Percentiles rank a stretch among this genome's conserved stretches.
Conservation (phyloP, 352 stramenopile genomes). For the Pelagophyceae sp. region DNA sequence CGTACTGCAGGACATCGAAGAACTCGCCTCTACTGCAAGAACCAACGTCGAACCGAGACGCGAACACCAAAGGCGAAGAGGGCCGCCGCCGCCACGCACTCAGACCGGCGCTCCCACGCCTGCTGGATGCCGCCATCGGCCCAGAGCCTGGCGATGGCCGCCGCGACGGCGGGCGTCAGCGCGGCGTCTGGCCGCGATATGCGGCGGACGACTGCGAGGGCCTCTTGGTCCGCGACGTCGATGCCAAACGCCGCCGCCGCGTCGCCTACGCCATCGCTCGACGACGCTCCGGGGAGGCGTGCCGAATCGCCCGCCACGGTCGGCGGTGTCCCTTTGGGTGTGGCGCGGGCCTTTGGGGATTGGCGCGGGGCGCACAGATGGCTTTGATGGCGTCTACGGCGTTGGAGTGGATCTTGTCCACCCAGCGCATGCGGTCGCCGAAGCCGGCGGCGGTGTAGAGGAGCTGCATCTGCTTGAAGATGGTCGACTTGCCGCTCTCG, state of each 20-base stretch:
- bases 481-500: constrained; percentile 52
- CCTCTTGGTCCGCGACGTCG: constrained; percentile 1
- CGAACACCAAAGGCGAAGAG: constrained; percentile 20
- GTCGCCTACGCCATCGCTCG: too few relatives aligned
- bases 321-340: too few relatives aligned
- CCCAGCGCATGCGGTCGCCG: constrained; percentile 28
- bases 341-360: too few relatives aligned
- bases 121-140: constrained; percentile 34
- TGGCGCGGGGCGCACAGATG: too few relatives aligned
- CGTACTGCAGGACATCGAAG: too few relatives aligned
- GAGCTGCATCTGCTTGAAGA: constrained; percentile 57
- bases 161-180: constrained; percentile 21
- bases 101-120: constrained; percentile 24
- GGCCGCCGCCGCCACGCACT: constrained; percentile 33
- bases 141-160: constrained; percentile 33
- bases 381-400: constrained; percentile 34
- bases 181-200: neutral
- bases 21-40: too few relatives aligned
- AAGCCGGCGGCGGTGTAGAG: constrained; percentile 41
- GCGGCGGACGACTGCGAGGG: neutral
- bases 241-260: constrained; percentile 23
- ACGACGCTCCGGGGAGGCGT: too few relatives aligned
- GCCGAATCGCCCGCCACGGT: too few relatives aligned
- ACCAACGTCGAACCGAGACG: too few relatives aligned
- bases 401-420: constrained; percentile 36